These are phyloP conservation scores for Elsinoe batatas DNA, from an alignment of 2,329 filamentous ascomycete genomes.

Conservation along the genomic window DNA sequence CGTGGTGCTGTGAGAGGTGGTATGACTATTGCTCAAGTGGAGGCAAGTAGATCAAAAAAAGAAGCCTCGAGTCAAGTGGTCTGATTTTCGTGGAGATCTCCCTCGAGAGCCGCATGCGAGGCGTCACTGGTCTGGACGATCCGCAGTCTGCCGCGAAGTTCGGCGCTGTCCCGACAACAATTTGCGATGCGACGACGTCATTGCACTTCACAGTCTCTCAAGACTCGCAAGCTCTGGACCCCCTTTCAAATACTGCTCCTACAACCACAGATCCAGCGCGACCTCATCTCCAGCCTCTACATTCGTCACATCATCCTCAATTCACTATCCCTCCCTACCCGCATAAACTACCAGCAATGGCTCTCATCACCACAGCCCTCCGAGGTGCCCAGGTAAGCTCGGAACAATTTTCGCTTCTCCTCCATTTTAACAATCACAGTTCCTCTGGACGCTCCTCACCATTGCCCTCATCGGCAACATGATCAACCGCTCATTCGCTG, in stretches of 20 bases:
- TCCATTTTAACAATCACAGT: slow-evolving; percentile 30
- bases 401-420: not conserved
- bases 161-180: slow-evolving; percentile 3
- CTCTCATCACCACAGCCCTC: slow-evolving; percentile 22
- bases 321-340: slow-evolving; percentile 6
- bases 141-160: not conserved
- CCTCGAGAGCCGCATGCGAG: not conserved
- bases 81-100: slow-evolving; percentile 3
- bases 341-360: slow-evolving; percentile 15
- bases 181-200: slow-evolving; percentile 1
- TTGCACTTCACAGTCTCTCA: not conserved
- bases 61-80: not conserved
- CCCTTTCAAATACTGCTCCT: slow-evolving; percentile 10
- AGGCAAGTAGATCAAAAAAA: too few species aligned
- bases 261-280: slow-evolving; percentile 4
- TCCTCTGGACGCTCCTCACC: slow-evolving; percentile 50
- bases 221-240: not conserved
- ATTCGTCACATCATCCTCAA: slow-evolving; percentile 5
- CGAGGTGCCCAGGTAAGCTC: slow-evolving; percentile 22
- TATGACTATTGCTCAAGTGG: not conserved
- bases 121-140: slow-evolving; percentile 8
- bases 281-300: not conserved
- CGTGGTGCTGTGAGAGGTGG: not conserved
- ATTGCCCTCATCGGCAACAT: slow-evolving; percentile 55
- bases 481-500: slow-evolving; percentile 42